Conservation (phyloP, 441 rosid genomes). For the Pelargonium citronellum region DNA sequence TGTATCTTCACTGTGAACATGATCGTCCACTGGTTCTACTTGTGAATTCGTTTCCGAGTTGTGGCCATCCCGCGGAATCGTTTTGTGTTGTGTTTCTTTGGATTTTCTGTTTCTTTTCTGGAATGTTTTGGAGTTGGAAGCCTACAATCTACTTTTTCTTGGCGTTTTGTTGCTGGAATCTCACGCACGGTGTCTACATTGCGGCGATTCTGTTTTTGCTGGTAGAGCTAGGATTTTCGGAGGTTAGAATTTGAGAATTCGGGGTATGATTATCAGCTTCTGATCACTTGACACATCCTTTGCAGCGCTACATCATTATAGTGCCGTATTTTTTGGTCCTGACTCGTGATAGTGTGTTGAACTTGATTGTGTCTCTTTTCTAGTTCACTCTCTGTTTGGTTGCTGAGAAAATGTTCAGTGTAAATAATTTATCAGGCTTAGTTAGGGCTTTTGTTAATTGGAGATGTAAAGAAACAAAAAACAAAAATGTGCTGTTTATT, state of each 20-base stretch:
- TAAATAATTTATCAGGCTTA: not conserved
- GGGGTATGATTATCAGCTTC: not conserved
- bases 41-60: not conserved
- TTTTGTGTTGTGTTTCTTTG: not conserved
- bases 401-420: conserved; percentile 5
- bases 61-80: not conserved
- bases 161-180: not conserved
- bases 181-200: not conserved
- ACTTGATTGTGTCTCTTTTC: not conserved
- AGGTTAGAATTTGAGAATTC: not conserved
- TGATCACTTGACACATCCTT: not conserved
- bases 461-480: not conserved
- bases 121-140: not conserved
- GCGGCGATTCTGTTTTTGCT: not conserved
- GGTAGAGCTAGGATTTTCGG: not conserved
- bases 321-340: not conserved
- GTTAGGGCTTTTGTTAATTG: not conserved
- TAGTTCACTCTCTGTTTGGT: not conserved
- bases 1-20: not conserved
- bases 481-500: not conserved
- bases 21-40: conserved; percentile 2
- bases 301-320: not conserved
- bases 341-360: not conserved
- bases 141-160: not conserved
- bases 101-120: conserved; percentile 1